Percentiles rank a stretch among this genome's conserved stretches.
These are phyloP conservation scores for Phytophthora hibernalis DNA, from an alignment of 352 stramenopile species.

Conservation along the genomic window DNA sequence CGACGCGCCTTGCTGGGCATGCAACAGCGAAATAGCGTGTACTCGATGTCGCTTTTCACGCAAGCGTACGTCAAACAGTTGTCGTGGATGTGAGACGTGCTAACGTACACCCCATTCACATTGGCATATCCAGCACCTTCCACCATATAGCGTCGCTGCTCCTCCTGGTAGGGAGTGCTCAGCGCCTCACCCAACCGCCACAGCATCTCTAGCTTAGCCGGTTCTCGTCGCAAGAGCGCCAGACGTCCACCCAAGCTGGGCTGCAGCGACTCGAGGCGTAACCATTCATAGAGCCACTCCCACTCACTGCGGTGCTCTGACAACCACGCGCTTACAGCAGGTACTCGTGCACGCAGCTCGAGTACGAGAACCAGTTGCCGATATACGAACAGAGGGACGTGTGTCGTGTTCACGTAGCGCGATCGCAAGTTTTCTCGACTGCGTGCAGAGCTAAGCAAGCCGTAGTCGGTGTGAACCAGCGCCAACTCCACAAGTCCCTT, in stretches of 20 bases:
- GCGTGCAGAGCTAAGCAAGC: constrained; percentile 70
- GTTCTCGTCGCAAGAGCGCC: constrained; percentile 66
- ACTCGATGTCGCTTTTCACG: constrained; percentile 72
- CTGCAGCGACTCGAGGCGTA: constrained; percentile 87
- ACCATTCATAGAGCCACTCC: constrained; percentile 90
- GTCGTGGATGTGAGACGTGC: constrained; percentile 77
- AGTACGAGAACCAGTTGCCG: constrained; percentile 77
- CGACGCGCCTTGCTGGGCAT: constrained; percentile 98
- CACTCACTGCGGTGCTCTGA: constrained; percentile 58
- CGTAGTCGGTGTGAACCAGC: constrained; percentile 69
- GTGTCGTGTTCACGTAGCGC: constrained; percentile 70
- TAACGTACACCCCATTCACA: constrained; percentile 96
- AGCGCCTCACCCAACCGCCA: constrained; percentile 70
- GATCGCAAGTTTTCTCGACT: constrained; percentile 72
- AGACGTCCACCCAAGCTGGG: constrained; percentile 77
- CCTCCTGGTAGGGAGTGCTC: constrained; percentile 66
- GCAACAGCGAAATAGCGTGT: constrained; percentile 97
- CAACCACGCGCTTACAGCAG: constrained; percentile 64
- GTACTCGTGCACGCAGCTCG: constrained; percentile 73
- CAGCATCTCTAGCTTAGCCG: constrained; percentile 78
- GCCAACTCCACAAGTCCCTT: constrained; percentile 74
- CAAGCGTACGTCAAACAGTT: constrained; percentile 80
- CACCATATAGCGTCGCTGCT: constrained; percentile 90
- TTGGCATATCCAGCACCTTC: constrained; percentile 87
- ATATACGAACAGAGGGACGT: constrained; percentile 83